Evolutionary conservation across 768 basidiomycete species (phyloP).

Genomic region (Amylocystis lapponica): DNA sequence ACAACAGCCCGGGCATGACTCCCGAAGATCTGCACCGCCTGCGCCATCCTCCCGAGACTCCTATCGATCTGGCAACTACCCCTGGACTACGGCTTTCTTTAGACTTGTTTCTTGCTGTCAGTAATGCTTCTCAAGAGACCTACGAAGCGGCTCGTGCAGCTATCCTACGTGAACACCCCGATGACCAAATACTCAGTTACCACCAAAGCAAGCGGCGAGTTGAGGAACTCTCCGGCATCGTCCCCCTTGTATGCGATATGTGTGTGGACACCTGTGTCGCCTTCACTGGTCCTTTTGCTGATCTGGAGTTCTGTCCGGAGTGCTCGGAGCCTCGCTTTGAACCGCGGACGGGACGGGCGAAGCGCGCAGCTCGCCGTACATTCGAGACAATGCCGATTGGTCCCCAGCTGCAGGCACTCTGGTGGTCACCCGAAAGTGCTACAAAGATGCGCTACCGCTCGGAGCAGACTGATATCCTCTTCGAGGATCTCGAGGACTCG

Average conservation of each 20-base stretch:
- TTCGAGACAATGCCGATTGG: slow-evolving; percentile 36
- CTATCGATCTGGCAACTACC: no score
- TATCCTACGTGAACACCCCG: no score
- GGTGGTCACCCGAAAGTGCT: slow-evolving; percentile 7
- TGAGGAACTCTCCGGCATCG: slow-evolving; percentile 23
- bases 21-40: no score
- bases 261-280: slow-evolving; percentile 37
- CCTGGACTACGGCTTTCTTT: no score
- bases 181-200: no score
- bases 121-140: no score
- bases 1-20: no score
- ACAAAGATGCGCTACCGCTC: not conserved
- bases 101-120: no score
- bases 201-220: no score
- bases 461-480: not conserved
- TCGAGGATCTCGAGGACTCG: not conserved
- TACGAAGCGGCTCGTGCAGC: no score
- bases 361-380: slow-evolving; percentile 23
- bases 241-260: slow-evolving; percentile 33
- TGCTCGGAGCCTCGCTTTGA: slow-evolving; percentile 30
- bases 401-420: slow-evolving; percentile 38
- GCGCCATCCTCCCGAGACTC: no score
- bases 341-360: not conserved
- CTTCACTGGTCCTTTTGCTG: slow-evolving; percentile 33
- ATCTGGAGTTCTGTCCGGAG: slow-evolving; percentile 23